Evolutionary conservation across 257 asterid genomes (phyloP), one percentile per base, ranked within the genome.

Genomic region (Capsicum pubescens): DNA sequence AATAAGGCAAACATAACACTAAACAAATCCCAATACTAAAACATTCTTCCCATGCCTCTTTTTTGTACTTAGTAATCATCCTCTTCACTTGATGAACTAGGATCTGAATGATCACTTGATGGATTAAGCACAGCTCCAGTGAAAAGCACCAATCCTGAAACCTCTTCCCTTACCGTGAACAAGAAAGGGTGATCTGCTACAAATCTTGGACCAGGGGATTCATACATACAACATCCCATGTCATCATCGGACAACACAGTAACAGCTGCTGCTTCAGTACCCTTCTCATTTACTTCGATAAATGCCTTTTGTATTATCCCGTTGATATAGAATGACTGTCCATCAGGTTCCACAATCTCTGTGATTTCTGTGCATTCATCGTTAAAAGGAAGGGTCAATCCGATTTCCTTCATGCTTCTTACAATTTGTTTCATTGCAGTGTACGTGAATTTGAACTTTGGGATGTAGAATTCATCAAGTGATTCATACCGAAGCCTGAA

Each of bases 171-270:
- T 32, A 86, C 69, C 15, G 84, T 36, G 72, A 82, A 89, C 56
- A 89, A 68, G 76, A 89, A 89, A 4, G 89, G 89, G 52, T 89
- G 91, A 46, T 89, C 87, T 2, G 89, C 89, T 1, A 84, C 91
- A 10, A 89, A 89, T 11, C 50, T 12, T 9, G 58, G 58, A 54
- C 14, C 7, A 44, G 57, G 8, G 42, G 42, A 0, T 52, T 50
- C 56, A 4, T 86, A n/a, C 68, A 15, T 7, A 10, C 13, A n/a
- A n/a, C n/a, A n/a, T n/a, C n/a, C n/a, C n/a, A n/a, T n/a, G n/a
- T n/a, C n/a, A n/a, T n/a, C n/a, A n/a, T n/a, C n/a, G n/a, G n/a
- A n/a, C 2, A 2, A 64, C 13, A 52, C 90, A 54, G 90, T 68
- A 13, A 85, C 87, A 26, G 91, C 85, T 32, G 85, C 88, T 5